Evolutionary conservation across 2,329 filamentous ascomycete species (phyloP).

Genomic region (Graphiopsis chlorocephala): DNA sequence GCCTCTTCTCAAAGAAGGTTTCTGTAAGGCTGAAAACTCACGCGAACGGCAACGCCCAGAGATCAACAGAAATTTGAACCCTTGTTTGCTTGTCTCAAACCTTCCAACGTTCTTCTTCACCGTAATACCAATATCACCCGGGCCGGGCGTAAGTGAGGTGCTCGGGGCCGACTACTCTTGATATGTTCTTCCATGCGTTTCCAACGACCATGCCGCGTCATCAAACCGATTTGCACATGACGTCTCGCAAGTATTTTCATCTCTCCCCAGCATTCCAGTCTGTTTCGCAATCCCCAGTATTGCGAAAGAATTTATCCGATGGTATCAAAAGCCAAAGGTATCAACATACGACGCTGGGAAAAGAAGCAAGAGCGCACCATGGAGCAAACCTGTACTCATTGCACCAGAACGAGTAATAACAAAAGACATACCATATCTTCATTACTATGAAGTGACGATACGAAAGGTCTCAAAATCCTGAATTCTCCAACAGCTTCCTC

Average conservation of each 20-base stretch:
- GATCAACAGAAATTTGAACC: constrained; percentile 1
- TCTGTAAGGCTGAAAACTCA: not conserved
- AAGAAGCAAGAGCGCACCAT: not conserved
- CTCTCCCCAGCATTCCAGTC: not conserved
- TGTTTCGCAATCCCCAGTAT: not conserved
- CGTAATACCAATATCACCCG: not conserved
- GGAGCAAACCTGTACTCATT: not conserved
- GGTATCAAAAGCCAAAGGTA: not conserved
- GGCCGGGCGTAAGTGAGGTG: not conserved
- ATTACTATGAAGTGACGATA: too few species aligned
- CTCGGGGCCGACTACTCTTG: not conserved
- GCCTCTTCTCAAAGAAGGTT: not conserved
- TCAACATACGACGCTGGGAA: not conserved
- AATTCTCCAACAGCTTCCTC: not conserved
- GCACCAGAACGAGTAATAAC: not conserved
- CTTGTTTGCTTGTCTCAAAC: not conserved
- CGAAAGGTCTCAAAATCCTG: not conserved
- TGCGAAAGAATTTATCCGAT: not conserved
- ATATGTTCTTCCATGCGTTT: not conserved
- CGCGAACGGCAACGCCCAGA: not conserved
- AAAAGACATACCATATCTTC: not conserved
- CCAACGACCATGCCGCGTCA: not conserved
- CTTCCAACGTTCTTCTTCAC: not conserved
- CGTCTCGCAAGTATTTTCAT: not conserved
- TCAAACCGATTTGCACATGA: not conserved